Evolutionary conservation across 306 rosid genomes (phyloP).

Genomic region (Glycine latifolia): DNA sequence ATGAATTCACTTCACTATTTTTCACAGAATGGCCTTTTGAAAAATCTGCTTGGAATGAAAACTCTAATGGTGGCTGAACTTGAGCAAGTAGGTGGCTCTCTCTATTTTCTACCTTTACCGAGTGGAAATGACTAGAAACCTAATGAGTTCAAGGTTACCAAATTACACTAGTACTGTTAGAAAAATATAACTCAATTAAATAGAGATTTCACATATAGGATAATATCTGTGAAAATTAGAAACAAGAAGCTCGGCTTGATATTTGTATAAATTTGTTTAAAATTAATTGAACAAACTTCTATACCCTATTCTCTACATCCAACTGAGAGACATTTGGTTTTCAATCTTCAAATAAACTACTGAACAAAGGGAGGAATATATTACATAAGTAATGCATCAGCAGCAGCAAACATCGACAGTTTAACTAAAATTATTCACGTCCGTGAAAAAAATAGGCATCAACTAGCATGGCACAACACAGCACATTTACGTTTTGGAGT

Average conservation of each 20-base stretch:
- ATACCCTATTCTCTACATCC: constrained; percentile 15
- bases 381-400: neutral
- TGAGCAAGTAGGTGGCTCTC: constrained; percentile 52
- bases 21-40: constrained; percentile 45
- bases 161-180: constrained; percentile 10
- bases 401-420: neutral
- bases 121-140: constrained; percentile 48
- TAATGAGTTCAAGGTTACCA: constrained; percentile 39
- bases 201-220: constrained; percentile 25
- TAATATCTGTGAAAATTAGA: constrained; percentile 20
- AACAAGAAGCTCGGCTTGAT: neutral
- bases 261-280: neutral
- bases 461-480: neutral
- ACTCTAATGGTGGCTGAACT: constrained; percentile 55
- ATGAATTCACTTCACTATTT: constrained; percentile 50
- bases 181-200: neutral
- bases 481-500: neutral
- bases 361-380: neutral
- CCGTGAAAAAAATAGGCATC: neutral
- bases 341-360: constrained; percentile 4
- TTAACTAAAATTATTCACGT: neutral
- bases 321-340: neutral
- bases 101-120: constrained; percentile 54
- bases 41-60: constrained; percentile 66
- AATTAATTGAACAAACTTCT: neutral